Evolutionary conservation across 2,329 filamentous ascomycete species (phyloP).

Genomic region (Neoscytalidium dimidiatum): DNA sequence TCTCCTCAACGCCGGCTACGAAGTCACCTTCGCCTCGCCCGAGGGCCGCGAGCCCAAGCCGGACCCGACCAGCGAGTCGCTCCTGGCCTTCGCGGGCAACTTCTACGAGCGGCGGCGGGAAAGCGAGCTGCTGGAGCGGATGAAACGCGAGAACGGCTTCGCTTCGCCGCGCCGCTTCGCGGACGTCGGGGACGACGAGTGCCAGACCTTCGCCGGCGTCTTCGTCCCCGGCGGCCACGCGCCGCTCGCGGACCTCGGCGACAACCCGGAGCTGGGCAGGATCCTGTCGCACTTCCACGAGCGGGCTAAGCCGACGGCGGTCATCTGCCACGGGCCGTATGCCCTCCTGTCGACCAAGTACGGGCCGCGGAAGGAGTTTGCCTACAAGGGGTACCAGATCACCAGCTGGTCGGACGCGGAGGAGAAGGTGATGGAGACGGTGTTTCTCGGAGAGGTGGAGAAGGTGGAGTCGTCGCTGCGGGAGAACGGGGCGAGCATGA

Average conservation of each 20-base stretch:
- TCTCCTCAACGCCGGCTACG: slow-evolving; percentile 36
- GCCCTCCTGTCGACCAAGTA: slow-evolving; percentile 46
- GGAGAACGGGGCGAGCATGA: slow-evolving; percentile 46
- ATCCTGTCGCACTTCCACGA: slow-evolving; percentile 45
- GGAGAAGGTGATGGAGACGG: slow-evolving; percentile 50
- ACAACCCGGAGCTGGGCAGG: slow-evolving; percentile 44
- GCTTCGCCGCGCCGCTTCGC: slow-evolving; percentile 39
- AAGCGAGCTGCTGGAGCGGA: slow-evolving; percentile 43
- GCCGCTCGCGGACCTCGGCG: slow-evolving; percentile 45
- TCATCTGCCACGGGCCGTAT: slow-evolving; percentile 51
- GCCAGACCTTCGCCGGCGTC: slow-evolving; percentile 42
- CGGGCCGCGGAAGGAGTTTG: slow-evolving; percentile 37
- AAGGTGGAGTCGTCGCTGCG: slow-evolving; percentile 44
- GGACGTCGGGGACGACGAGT: slow-evolving; percentile 43
- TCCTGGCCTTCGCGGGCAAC: slow-evolving; percentile 49
- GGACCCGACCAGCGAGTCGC: slow-evolving; percentile 45
- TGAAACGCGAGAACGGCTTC: slow-evolving; percentile 50
- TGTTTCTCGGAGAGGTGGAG: slow-evolving; percentile 44
- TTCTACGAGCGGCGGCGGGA: slow-evolving; percentile 47
- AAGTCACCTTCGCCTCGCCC: slow-evolving; percentile 50
- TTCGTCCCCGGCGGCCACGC: slow-evolving; percentile 52
- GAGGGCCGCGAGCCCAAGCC: slow-evolving; percentile 44
- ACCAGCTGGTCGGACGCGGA: slow-evolving; percentile 49
- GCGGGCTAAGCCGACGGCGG: slow-evolving; percentile 46
- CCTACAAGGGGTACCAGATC: slow-evolving; percentile 49